Percentiles rank a stretch among this genome's conserved stretches.
These are phyloP conservation scores for Exophiala oligosperma DNA, from an alignment of 2,329 filamentous ascomycete species.

Conservation along the genomic window DNA sequence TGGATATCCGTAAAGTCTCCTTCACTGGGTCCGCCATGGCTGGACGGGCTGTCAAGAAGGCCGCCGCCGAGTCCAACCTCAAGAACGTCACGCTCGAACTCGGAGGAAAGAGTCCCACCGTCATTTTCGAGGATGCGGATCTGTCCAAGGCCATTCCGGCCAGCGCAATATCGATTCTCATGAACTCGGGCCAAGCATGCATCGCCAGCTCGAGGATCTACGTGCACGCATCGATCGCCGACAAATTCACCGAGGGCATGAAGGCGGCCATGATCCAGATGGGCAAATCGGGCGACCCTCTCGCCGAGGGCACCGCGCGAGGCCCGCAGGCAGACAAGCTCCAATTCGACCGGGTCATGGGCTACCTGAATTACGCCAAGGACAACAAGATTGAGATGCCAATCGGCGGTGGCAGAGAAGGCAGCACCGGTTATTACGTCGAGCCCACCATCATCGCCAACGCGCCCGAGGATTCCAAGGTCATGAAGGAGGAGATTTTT, in stretches of 20 bases:
- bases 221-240: constrained; percentile 57
- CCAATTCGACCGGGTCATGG: constrained; percentile 63
- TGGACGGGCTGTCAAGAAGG: constrained; percentile 35
- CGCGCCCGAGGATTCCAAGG: constrained; percentile 55
- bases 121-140: constrained; percentile 40
- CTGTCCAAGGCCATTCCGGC: constrained; percentile 45
- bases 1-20: constrained; percentile 34
- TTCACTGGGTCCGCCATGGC: constrained; percentile 37
- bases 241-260: constrained; percentile 49
- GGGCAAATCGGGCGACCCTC: constrained; percentile 33
- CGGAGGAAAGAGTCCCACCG: constrained; percentile 38
- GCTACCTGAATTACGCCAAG: constrained; percentile 57
- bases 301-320: constrained; percentile 49
- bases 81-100: constrained; percentile 39
- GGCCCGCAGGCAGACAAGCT: constrained; percentile 66
- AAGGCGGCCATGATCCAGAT: constrained; percentile 43
- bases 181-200: constrained; percentile 61
- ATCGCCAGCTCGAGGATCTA: constrained; percentile 57
- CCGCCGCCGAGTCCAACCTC: constrained; percentile 36
- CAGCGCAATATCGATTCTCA: constrained; percentile 55
- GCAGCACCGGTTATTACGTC: constrained; percentile 57
- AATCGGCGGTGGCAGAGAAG: constrained; percentile 46
- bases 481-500: constrained; percentile 62
- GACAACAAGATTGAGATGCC: constrained; percentile 55
- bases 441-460: constrained; percentile 60